phyloP scores from a whole-genome alignment of 495 filamentous ascomycete genomes.

The Thermothielavioides terrestris region DNA sequence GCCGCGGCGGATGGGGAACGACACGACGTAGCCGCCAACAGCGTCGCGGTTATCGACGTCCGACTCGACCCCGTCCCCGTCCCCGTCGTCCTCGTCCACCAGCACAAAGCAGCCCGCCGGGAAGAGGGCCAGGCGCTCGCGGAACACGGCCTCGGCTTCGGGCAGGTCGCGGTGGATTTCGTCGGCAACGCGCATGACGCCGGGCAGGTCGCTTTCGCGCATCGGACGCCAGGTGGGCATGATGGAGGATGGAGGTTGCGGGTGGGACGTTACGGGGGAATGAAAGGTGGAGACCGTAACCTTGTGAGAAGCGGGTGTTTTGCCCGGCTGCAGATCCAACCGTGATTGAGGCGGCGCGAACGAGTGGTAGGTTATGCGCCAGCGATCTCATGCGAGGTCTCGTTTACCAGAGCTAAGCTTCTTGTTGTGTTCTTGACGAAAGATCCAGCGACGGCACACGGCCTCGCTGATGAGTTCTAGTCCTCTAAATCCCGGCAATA shows the following conservation, averaged over 20 bases:
- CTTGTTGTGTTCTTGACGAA: too few species aligned
- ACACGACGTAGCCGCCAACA: constrained; percentile 31
- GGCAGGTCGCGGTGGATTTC: constrained; percentile 23
- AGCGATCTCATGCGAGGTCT: too few species aligned
- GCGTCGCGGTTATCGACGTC: too few species aligned
- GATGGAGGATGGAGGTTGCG: not conserved
- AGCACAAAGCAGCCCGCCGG: constrained; percentile 27
- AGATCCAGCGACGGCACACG: too few species aligned
- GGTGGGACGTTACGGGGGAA: not conserved
- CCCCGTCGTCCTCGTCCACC: constrained; percentile 6
- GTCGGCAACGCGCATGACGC: constrained; percentile 18
- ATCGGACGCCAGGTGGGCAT: constrained; percentile 18
- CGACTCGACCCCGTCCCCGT: too few species aligned
- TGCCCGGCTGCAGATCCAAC: not conserved
- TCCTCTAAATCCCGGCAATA: too few species aligned
- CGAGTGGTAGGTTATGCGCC: too few species aligned
- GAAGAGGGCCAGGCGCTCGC: constrained; percentile 26
- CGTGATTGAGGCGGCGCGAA: too few species aligned
- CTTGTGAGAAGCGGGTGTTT: not conserved
- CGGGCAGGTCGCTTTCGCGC: constrained; percentile 14
- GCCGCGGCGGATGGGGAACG: constrained; percentile 26
- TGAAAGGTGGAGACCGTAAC: not conserved
- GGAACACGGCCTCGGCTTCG: constrained; percentile 21
- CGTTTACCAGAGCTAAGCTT: too few species aligned
- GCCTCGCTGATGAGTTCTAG: too few species aligned